Percentiles rank a stretch among this genome's conserved stretches.
Conservation (phyloP, 352 stramenopile species). For the Pythium aphanidermatum region DNA sequence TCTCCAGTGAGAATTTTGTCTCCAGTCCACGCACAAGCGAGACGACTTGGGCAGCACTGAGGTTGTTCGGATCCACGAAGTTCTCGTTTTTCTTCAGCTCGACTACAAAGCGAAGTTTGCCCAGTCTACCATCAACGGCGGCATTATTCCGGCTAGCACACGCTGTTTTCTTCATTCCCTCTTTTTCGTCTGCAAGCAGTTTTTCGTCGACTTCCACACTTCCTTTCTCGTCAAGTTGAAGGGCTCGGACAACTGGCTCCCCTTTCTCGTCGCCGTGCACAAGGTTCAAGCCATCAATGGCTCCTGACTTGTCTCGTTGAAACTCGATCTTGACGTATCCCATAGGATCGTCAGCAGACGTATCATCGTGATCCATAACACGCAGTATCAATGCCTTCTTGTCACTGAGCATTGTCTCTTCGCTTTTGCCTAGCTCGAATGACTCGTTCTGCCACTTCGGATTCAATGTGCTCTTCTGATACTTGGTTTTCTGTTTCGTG, state of each 20-base stretch:
- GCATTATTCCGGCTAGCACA: slow-evolving; percentile 35
- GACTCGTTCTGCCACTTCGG: slow-evolving; percentile 68
- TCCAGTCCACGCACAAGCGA: slow-evolving; percentile 22
- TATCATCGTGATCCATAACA: slow-evolving; percentile 54
- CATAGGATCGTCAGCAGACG: slow-evolving; percentile 41
- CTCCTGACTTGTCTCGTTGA: slow-evolving; percentile 36
- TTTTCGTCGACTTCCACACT: slow-evolving; percentile 43
- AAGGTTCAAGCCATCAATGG: slow-evolving; percentile 43
- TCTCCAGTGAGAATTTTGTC: slow-evolving; percentile 41
- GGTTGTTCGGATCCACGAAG: slow-evolving; percentile 27
- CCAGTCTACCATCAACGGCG: slow-evolving; percentile 36
- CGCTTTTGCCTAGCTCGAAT: slow-evolving; percentile 50
- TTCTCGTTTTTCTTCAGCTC: slow-evolving; percentile 60
- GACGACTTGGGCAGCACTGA: slow-evolving; percentile 17
- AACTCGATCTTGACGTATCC: slow-evolving; percentile 53
- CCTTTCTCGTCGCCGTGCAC: slow-evolving; percentile 37
- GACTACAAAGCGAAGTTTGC: slow-evolving; percentile 43
- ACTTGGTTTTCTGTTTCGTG: slow-evolving; percentile 59
- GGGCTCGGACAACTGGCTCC: slow-evolving; percentile 12
- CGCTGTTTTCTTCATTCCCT: slow-evolving; percentile 24
- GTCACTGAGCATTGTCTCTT: slow-evolving; percentile 42
- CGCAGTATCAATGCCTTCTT: slow-evolving; percentile 56
- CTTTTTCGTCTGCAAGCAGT: slow-evolving; percentile 32
- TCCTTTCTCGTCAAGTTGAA: slow-evolving; percentile 36
- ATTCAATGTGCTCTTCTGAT: slow-evolving; percentile 57